Evolutionary conservation across 129 eudicot species (phyloP), one percentile per base, ranked within the genome.

Genomic region (Escallonia herrerae): DNA sequence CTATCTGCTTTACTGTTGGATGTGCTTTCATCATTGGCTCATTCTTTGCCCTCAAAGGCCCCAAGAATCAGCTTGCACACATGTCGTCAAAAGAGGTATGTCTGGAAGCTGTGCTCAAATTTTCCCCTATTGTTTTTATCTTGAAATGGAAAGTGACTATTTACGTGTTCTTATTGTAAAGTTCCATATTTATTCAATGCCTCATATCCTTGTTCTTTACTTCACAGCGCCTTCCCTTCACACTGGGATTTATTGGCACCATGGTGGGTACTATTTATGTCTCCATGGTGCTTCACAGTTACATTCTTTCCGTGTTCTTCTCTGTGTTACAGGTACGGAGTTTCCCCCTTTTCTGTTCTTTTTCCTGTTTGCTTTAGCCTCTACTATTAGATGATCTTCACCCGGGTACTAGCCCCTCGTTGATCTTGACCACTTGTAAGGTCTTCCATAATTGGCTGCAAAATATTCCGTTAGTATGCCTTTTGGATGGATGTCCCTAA

Each of bases 261-360:
- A 93, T 89, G 91, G 75, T 73, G 33, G 98, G 98, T 45, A 93
- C 98, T 7, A 71, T 93, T 63, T 93, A 86, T 52, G 98, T 93
- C 42, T 93, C 98, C 15, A 88, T 93, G 98, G 91, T 88, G 74
- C 96, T 93, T 65, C 98, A 93, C 72, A 93, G 96, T 50, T 88
- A 93, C 56, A 71, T 93, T 69, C 91, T 93, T 38, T 93, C 98
- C 4, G 98, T 84, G 1, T 62, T 93, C 54, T 93, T 93, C 77
- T 93, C 98, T 13, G 65, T 88, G 67, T 47, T 88, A 63, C 98
- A 93, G 98, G 98, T 93, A 82, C 39, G 7, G 60, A 60, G 40
- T 15, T 64, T n/a, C 60, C 49, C n/a, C 12, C 47, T 64, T 40
- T 40, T 15, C 41, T 58, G 5, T 63, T 8, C n/a, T 40, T 38